Conservation (phyloP, 768 basidiomycete species). For the Boletus huronensis region DNA sequence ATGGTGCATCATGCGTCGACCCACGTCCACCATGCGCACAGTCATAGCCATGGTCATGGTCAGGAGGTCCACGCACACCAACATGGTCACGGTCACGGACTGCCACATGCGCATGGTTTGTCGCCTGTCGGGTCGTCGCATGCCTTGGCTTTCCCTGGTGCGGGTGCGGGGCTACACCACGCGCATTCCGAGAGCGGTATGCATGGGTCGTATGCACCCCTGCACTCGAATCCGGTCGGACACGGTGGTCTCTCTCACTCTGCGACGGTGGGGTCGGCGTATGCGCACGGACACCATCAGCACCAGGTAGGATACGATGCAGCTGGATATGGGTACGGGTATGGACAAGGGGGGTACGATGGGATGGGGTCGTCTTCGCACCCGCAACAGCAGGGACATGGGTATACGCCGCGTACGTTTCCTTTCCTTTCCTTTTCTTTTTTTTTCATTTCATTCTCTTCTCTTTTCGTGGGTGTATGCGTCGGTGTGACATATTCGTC, state of each 20-base stretch:
- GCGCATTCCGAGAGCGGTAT: neutral
- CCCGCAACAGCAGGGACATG: neutral
- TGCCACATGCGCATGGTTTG: neutral
- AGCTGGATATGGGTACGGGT: neutral
- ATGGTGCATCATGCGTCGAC: neutral
- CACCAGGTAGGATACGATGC: neutral
- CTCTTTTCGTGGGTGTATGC: too few species aligned
- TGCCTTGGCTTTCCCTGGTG: neutral
- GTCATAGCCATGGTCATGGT: neutral
- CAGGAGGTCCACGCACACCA: neutral
- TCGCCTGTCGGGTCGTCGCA: neutral
- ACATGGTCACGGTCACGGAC: neutral
- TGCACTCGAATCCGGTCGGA: slow-evolving; percentile 6
- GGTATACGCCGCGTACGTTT: slow-evolving; percentile 36
- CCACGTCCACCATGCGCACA: neutral
- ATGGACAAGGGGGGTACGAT: neutral
- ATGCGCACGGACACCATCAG: neutral
- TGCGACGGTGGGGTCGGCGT: neutral
- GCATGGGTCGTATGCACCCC: slow-evolving; percentile 3
- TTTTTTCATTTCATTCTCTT: too few species aligned
- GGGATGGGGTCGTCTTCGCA: neutral
- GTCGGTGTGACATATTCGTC: neutral
- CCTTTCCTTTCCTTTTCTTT: neutral
- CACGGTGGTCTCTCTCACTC: neutral
- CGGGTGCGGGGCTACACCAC: neutral